These are phyloP conservation scores for Eucalyptus regnans DNA, from an alignment of 345 rosid genomes.

Conservation along the genomic window DNA sequence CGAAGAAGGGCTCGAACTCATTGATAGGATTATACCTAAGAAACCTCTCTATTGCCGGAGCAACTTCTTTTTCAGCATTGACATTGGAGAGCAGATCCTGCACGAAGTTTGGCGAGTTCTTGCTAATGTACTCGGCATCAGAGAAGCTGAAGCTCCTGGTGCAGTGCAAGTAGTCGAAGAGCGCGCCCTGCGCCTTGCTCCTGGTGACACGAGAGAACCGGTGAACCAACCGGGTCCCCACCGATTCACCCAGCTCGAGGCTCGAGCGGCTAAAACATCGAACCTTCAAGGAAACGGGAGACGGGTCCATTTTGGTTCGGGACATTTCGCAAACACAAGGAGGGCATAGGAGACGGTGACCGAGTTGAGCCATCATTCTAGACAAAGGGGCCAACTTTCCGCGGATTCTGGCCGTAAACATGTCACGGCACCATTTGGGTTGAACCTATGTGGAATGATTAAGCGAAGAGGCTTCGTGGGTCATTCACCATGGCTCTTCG, in stretches of 20 bases:
- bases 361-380: neutral
- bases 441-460: neutral
- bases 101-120: conserved; percentile 56
- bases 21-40: conserved; percentile 75
- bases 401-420: neutral
- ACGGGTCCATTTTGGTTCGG: conserved; percentile 6
- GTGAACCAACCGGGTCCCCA: conserved; percentile 4
- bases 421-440: neutral
- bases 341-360: neutral
- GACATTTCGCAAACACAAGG: conserved; percentile 9
- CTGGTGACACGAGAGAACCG: conserved; percentile 23
- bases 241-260: neutral
- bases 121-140: conserved; percentile 84
- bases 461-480: neutral
- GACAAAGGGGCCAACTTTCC: neutral
- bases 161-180: conserved; percentile 67
- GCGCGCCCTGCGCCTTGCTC: conserved; percentile 42
- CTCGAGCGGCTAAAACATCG: neutral
- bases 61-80: conserved; percentile 28
- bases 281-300: neutral
- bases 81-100: conserved; percentile 38
- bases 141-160: conserved; percentile 43
- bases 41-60: conserved; percentile 26
- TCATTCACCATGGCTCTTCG: neutral
- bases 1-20: conserved; percentile 82